These are phyloP conservation scores for Wilhelminamyces savonicus DNA, from an alignment of 805 yeast genomes.

Conservation along the genomic window DNA sequence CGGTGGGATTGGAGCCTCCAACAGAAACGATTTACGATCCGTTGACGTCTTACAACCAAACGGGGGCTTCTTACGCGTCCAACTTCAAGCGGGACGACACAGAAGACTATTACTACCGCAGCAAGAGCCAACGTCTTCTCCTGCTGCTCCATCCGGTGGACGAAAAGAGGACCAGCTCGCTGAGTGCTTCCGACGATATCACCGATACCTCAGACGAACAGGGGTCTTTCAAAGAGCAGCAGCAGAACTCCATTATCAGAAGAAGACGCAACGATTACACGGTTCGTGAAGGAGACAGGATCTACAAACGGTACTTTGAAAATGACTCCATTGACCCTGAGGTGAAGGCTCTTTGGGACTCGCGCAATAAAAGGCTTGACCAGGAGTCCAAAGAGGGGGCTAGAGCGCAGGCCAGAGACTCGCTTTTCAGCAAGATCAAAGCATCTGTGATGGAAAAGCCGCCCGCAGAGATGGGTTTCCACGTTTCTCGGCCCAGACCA, in stretches of 20 bases:
- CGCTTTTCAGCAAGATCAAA: constrained; percentile 1
- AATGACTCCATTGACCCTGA: constrained; percentile 45
- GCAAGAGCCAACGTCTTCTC: too few relatives aligned
- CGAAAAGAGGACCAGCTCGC: too few relatives aligned
- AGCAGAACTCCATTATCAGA: constrained; percentile 1
- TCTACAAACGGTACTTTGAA: constrained; percentile 34
- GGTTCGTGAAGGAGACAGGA: constrained; percentile 54
- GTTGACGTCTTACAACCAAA: too few relatives aligned
- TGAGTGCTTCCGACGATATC: too few relatives aligned
- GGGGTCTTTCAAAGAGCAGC: too few relatives aligned
- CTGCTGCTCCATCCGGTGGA: too few relatives aligned
- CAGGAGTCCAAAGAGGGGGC: not conserved
- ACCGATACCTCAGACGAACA: too few relatives aligned
- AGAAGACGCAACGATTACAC: constrained; percentile 42
- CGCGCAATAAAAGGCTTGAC: constrained; percentile 22
- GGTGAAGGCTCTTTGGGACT: constrained; percentile 46
- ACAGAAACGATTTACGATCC: too few relatives aligned
- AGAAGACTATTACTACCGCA: too few relatives aligned
- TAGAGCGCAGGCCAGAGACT: not conserved
- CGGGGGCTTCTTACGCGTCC: too few relatives aligned
- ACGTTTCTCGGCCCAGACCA: constrained; percentile 28
- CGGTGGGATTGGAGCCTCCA: too few relatives aligned
- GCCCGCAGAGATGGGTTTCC: not conserved
- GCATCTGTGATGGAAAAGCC: constrained; percentile 1
- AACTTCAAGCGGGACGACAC: too few relatives aligned